Evolutionary conservation across 768 basidiomycete genomes (phyloP), one percentile per base, ranked within the genome.

Genomic region (Mycena epipterygia): DNA sequence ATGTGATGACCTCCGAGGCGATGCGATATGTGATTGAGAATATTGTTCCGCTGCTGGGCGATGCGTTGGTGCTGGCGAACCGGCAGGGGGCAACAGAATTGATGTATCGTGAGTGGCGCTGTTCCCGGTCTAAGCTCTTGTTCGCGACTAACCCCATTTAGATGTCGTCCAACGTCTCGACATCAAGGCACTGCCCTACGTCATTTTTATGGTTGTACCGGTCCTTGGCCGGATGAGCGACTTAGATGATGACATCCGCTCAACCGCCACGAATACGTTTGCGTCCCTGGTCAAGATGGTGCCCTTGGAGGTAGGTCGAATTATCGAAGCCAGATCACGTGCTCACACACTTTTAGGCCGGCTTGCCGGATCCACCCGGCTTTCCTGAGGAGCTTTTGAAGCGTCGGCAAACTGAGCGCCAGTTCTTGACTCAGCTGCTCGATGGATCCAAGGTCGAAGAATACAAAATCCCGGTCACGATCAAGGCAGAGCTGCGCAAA

Each of bases 151-250:
- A 73, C 76, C 70, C 44, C 62, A 49, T 61, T 42, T 75, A 99
- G 97, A 97, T 78, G 91, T 99, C 72, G 93, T 99, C 32, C 93
- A 96, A 73, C 88, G 89, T 69, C 89, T 99, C 57, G 96, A 99
- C 74, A 90, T 98, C 81, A 97, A 96, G 79, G 93, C 96, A 9
- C 84, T 99, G 48, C 97, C 98, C 14, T 99, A 99, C 77, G 93
- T 99, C 12, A 93, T 99, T 70, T 99, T 99, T 83, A 86, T 99
- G 81, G 90, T 99, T 35, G 97, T 99, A 0, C 98, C 98, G 0
- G 90, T 99, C 7, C 90, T 99, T 11, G 98, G 98, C 11, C 88
- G 98, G 39, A 99, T 99, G 98, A 98, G 96, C 75, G 98, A 99
- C 79, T 78, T 90, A 6, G 92, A 98, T 76, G 95, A 96, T 70